Conservation (phyloP, 2,329 filamentous ascomycete genomes). For the Chrysosphaeria jannelii region DNA sequence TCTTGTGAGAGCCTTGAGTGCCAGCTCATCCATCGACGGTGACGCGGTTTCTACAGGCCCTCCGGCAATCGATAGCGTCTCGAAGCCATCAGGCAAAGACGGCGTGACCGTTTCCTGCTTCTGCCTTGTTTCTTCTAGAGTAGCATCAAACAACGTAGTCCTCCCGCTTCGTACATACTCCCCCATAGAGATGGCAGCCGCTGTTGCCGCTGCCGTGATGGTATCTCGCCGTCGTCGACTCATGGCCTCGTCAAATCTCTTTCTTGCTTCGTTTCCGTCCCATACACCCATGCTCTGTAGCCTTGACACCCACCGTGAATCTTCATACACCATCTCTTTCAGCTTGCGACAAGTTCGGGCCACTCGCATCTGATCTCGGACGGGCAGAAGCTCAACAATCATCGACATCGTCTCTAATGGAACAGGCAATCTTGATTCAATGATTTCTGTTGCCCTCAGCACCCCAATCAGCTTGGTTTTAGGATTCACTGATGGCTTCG, state of each 20-base stretch:
- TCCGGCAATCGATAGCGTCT: constrained; percentile 31
- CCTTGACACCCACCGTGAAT: constrained; percentile 74
- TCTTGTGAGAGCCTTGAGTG: constrained; percentile 37
- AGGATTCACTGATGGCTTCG: too few species aligned
- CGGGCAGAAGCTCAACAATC: constrained; percentile 68
- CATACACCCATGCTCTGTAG: constrained; percentile 71
- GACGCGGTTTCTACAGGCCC: constrained; percentile 3
- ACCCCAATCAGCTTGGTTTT: too few species aligned
- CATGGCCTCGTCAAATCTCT: constrained; percentile 44
- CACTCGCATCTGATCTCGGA: constrained; percentile 60
- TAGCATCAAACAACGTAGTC: constrained; percentile 45
- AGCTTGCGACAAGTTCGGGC: constrained; percentile 62
- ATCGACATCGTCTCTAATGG: constrained; percentile 50
- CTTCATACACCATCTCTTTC: constrained; percentile 97
- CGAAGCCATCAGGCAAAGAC: too few species aligned
- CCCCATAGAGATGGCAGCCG: too few species aligned
- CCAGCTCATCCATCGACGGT: constrained; percentile 14
- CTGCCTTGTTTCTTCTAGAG: constrained; percentile 26
- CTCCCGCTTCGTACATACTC: too few species aligned
- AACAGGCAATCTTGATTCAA: too few species aligned
- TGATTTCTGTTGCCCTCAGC: too few species aligned
- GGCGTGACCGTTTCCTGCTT: too few species aligned
- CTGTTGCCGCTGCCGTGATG: constrained; percentile 9
- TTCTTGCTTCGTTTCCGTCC: constrained; percentile 67
- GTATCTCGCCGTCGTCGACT: constrained; percentile 25